Evolutionary conservation across 2,329 filamentous ascomycete species (phyloP), one percentile per base, ranked within the genome.

Genomic region (Ophiostoma sp.): DNA sequence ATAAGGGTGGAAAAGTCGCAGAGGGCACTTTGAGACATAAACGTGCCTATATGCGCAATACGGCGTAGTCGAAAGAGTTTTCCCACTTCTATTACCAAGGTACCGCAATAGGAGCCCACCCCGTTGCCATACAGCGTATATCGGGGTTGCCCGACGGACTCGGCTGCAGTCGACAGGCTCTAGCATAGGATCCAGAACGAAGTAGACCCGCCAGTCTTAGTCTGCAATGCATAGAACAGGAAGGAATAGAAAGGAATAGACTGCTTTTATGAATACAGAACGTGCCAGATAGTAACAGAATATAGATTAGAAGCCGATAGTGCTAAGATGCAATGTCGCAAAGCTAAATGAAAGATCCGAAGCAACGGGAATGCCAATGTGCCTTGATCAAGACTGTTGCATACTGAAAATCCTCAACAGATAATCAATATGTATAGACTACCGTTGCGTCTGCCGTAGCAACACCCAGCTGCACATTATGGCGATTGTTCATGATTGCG

Each of bases 121-220:
- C 7, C 47, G 18, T 52, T 52, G 16, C 47, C 47, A n/a, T 52
- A 52, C 49, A 27, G 49, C 27, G 49, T 27, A 38, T 14, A 58
- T 58, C 52, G 52, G 52, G 52, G 52, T 58, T 58, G 52, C 2
- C 52, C 52, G 49, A 55, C 49, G n/a, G n/a, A 55, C 12, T 27
- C 49, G 27, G 55, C 27, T 4, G 27, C 55, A 60, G 27, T 27
- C 49, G 8, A 8, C 49, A 55, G 49, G 49, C n/a, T 55, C 49
- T 1, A 27, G 2, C 5, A 55, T 12, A 55, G 7, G 27, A 12
- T 55, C 49, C 49, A 55, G 49, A 55, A 36, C 49, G 7, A 27
- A 55, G 11, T 7, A 5, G 49, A 55, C 49, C 49, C 49, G 14
- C 27, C 49, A 55, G 12, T 18, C 47, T 55, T 11, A 18, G 49